These are phyloP conservation scores for Neonectria hederae DNA, from an alignment of 2,329 filamentous ascomycete genomes.

Conservation along the genomic window DNA sequence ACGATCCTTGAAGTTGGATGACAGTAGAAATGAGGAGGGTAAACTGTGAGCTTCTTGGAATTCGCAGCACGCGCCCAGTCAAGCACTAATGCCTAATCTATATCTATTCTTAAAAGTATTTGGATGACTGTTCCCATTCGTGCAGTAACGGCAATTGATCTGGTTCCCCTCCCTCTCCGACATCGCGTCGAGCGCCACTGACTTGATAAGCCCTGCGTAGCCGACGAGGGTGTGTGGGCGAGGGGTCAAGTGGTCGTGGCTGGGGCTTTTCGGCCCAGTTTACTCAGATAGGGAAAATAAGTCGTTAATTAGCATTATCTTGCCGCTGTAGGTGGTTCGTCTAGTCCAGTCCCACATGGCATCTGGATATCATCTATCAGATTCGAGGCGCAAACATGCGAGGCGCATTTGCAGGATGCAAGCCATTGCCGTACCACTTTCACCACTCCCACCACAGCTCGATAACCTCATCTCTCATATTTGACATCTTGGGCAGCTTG, in stretches of 20 bases:
- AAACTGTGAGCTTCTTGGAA: not conserved
- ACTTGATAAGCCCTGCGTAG: slow-evolving; percentile 13
- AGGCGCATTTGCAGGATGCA: slow-evolving; percentile 6
- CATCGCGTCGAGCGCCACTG: slow-evolving; percentile 18
- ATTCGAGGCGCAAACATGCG: slow-evolving; percentile 3
- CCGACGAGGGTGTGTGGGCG: slow-evolving; percentile 12
- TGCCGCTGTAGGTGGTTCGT: slow-evolving; percentile 27
- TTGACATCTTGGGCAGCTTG: slow-evolving; percentile 25
- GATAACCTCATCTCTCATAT: slow-evolving; percentile 55
- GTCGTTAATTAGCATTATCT: slow-evolving; percentile 41
- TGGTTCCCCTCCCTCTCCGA: slow-evolving; percentile 15
- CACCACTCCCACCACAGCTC: slow-evolving; percentile 58
- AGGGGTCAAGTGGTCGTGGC: slow-evolving; percentile 7
- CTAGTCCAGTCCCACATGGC: slow-evolving; percentile 28
- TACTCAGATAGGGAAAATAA: slow-evolving; percentile 28
- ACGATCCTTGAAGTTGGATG: not conserved
- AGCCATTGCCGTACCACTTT: not conserved
- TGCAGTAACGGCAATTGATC: slow-evolving; percentile 6
- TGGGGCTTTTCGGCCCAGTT: slow-evolving; percentile 19
- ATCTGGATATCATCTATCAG: slow-evolving; percentile 40
- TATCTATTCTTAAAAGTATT: not conserved
- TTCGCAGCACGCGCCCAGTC: too few species aligned
- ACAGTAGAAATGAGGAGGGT: too few species aligned
- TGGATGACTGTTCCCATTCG: not conserved
- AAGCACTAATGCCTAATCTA: not conserved